Base-by-base conservation (phyloP, 352 stramenopile species). In the Plasmopara viticola region DNA sequence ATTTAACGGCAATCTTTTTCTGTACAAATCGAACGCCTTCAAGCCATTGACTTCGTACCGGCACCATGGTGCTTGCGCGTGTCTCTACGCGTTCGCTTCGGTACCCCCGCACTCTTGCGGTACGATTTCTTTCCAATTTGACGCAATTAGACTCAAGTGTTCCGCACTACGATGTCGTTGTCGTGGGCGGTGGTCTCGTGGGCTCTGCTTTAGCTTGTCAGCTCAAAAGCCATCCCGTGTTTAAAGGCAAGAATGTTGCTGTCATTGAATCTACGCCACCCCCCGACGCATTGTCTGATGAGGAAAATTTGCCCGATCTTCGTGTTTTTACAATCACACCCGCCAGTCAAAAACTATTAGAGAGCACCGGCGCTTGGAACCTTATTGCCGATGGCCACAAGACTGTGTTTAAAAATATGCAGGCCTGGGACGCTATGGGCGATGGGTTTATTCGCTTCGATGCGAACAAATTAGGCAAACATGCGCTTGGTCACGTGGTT, bases 301-400 rank as follows among this genome's bases (percentile, higher is more conserved):
- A 82, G 35, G 65, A 87, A 17, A 71, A 84, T 39, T 76, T 79
- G 60, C 80, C 82, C 5, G 89, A 97, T 55, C 69, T 94, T 9
- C 86, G 89, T 20, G 86, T 95, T 48, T 97, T 93, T 66, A 90
- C 89, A 13, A 87, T 97, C 63, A 94, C 89, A 28, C 89, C 87
- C 0, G 69, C 80, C 37, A 95, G 85, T 48, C 74, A 89, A 54
- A 56, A 64, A 53, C 62, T 96, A 17, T 70, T 97, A 28, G 70
- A 96, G 56, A 66, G 49, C 53, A 56, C 72, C 9, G 60, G 85
- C 48, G 87, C 85, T 30, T 97, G 89, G 89, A 60, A 75, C 56
- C 75, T 86, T 56, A 79, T 95, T 30, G 61, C 60, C 6, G 56
- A 51, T 37, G 40, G 48, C 9, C 74, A 94, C 52, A 79, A 68